These are phyloP conservation scores for Rhododendron mucronatum DNA, from an alignment of 148 eudicot species.

Conservation along the genomic window DNA sequence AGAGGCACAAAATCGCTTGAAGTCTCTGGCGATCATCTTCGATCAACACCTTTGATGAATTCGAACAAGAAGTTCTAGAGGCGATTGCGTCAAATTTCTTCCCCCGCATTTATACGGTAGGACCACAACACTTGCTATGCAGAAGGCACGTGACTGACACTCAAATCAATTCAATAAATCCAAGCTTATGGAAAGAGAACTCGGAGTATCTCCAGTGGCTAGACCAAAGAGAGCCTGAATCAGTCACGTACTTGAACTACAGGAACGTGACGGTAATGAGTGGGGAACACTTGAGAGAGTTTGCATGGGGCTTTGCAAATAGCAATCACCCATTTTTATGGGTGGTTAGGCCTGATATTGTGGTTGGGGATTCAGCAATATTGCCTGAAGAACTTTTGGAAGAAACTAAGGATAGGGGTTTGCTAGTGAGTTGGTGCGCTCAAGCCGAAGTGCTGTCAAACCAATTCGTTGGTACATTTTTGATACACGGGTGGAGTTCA, in stretches of 20 bases:
- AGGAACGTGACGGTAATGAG: conserved; percentile 19
- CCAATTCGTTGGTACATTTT: background rate
- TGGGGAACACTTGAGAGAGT: no score
- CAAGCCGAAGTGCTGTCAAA: background rate
- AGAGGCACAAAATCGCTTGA: conserved; percentile 4
- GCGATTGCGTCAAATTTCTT: background rate
- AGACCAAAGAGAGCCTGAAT: conserved; percentile 7
- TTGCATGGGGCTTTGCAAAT: no score
- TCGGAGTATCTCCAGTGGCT: conserved; percentile 25
- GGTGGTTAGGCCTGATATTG: no score
- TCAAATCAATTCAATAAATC: background rate
- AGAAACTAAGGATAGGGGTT: background rate
- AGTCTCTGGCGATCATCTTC: background rate
- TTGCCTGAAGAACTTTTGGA: background rate
- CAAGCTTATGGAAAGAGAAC: conserved; percentile 24
- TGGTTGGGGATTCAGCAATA: background rate
- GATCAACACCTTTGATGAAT: background rate
- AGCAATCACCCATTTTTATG: no score
- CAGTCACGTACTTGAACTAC: conserved; percentile 21
- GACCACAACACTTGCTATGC: conserved; percentile 15
- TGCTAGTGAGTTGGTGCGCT: background rate
- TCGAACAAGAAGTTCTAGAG: conserved; percentile 8
- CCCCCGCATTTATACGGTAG: conserved; percentile 6
- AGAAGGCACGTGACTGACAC: background rate
- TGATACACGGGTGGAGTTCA: background rate